Conservation (phyloP, 306 rosid genomes). For the Trifolium pratense region DNA sequence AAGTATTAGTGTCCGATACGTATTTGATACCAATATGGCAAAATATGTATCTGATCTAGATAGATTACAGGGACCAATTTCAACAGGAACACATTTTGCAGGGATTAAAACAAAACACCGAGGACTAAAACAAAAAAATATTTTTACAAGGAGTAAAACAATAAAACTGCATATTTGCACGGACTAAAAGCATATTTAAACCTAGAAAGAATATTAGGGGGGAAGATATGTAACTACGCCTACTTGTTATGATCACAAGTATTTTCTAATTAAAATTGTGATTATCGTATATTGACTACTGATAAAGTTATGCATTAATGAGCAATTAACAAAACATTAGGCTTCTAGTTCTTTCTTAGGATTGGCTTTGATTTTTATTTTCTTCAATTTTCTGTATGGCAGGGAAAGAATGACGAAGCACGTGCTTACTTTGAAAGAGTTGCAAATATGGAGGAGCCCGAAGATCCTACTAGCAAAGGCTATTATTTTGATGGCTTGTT, state of each 20-base stretch:
- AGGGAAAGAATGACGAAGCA: slow-evolving; percentile 79
- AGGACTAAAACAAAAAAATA: no score
- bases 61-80: no score
- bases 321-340: background rate
- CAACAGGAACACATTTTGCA: no score
- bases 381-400: slow-evolving; percentile 39
- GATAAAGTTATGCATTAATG: background rate
- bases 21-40: background rate
- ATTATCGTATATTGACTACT: background rate
- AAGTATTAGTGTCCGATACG: background rate
- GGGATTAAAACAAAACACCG: no score
- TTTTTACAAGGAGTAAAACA: no score
- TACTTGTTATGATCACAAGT: background rate
- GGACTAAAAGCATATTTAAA: no score
- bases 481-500: slow-evolving; percentile 84
- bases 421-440: slow-evolving; percentile 75
- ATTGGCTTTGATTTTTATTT: slow-evolving; percentile 14
- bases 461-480: slow-evolving; percentile 69
- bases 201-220: background rate
- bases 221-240: background rate
- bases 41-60: background rate
- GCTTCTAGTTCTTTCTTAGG: slow-evolving; percentile 26
- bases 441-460: slow-evolving; percentile 77
- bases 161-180: no score
- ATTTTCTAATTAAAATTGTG: background rate